Percentiles rank a stretch among this genome's conserved stretches.
Evolutionary conservation across 2,329 filamentous ascomycete species (phyloP).

Genomic region (Trichoderma harzianum): DNA sequence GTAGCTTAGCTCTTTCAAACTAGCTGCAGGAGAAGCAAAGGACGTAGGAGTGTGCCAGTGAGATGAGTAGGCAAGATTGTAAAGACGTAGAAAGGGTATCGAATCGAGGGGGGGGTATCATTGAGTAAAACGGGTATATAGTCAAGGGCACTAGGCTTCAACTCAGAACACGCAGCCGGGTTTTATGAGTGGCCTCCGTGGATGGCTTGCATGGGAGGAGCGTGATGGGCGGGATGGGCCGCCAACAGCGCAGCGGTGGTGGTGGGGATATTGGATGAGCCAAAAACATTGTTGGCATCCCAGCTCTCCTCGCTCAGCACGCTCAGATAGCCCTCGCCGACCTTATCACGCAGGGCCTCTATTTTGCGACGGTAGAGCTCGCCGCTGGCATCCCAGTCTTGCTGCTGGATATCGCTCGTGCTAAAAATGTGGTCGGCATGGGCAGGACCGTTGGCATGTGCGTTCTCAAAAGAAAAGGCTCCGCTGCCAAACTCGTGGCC

Average conservation of each 20-base stretch:
- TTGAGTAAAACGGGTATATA: slow-evolving; percentile 23
- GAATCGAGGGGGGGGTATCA: slow-evolving; percentile 27
- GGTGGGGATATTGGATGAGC: slow-evolving; percentile 25
- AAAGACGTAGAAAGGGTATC: slow-evolving; percentile 19
- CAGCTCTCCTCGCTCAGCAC: slow-evolving; percentile 76
- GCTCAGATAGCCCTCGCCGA: slow-evolving; percentile 84
- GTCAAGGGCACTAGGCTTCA: neutral
- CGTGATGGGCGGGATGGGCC: slow-evolving; percentile 31
- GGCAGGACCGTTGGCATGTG: neutral
- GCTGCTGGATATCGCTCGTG: slow-evolving; percentile 23
- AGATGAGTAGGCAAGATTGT: neutral
- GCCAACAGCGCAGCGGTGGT: slow-evolving; percentile 30
- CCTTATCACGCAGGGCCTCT: slow-evolving; percentile 77
- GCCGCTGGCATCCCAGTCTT: slow-evolving; percentile 65
- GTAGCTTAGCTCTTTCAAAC: slow-evolving; percentile 2
- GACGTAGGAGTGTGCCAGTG: neutral
- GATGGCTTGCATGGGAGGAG: slow-evolving; percentile 44
- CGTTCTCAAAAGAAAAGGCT: slow-evolving; percentile 5
- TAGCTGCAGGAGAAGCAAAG: slow-evolving; percentile 16
- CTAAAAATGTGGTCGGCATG: neutral
- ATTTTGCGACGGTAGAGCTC: slow-evolving; percentile 86
- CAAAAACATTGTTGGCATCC: slow-evolving; percentile 40
- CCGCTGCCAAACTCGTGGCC: slow-evolving; percentile 30
- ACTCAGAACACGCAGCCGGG: neutral
- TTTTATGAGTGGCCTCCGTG: slow-evolving; percentile 51